A percentile compares a stretch with the other conserved stretches of the same genome.
Evolutionary conservation across 108 stramenopile species (phyloP).

Genomic region (Seminavis robusta): DNA sequence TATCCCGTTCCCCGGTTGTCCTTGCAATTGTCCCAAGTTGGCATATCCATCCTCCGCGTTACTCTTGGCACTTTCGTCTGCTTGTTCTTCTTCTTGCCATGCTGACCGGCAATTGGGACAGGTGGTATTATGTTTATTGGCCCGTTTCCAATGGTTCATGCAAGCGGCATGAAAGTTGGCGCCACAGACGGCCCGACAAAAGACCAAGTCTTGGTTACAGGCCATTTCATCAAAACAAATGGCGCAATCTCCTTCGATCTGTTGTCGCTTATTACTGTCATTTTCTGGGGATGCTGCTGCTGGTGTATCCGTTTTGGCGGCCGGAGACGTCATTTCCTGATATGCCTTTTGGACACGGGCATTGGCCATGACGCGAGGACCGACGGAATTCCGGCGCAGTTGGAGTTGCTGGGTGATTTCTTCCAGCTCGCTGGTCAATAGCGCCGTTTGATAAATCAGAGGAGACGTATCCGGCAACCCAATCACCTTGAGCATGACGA

Average conservation of each 20-base stretch:
- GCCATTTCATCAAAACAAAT: conserved; percentile 41
- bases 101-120: conserved; percentile 34
- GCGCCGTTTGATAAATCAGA: conserved; percentile 41
- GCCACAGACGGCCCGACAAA: conserved; percentile 29
- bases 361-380: conserved; percentile 32
- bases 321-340: too few relatives aligned
- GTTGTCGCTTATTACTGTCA: not conserved
- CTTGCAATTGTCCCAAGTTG: conserved; percentile 36
- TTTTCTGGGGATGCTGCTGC: conserved; percentile 1
- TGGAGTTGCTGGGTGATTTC: conserved; percentile 24
- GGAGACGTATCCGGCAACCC: conserved; percentile 15
- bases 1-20: conserved; percentile 20
- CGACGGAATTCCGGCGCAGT: conserved; percentile 5
- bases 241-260: conserved; percentile 29
- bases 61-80: not conserved
- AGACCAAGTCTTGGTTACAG: not conserved
- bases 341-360: conserved; percentile 18
- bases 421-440: conserved; percentile 25
- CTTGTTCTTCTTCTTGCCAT: conserved; percentile 19
- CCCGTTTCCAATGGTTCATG: conserved; percentile 17
- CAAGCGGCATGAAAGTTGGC: conserved; percentile 24
- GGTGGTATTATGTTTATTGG: conserved; percentile 11
- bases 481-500: conserved; percentile 41
- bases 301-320: not conserved
- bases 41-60: conserved; percentile 13